Base-by-base conservation (phyloP, 768 basidiomycete genomes). In the Stropharia rugosoannulata region DNA sequence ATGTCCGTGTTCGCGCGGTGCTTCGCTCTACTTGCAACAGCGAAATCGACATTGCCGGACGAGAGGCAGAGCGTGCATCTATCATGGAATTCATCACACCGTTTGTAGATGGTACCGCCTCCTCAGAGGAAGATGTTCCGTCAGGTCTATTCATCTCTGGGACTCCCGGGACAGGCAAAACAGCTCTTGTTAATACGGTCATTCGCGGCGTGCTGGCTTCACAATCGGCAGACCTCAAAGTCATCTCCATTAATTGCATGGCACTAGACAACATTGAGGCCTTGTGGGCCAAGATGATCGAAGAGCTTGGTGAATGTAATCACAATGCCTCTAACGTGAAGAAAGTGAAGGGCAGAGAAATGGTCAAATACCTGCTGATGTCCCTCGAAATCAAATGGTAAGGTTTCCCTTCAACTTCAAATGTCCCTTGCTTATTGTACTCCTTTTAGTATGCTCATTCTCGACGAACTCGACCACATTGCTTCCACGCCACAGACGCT, bases 111-210 rank as follows among this genome's bases (percentile, higher is more conserved):
- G 70, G 64, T 16, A 55, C 68, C 39, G 53, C 66, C 9, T 64
- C 59, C 52, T 50, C 47, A 43, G 63, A 66, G 43, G 64, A 64
- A 16, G 63, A 62, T 4, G 51, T 58, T 19, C 65, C 71, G 25
- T 75, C 82, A 9, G 79, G 82, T 41, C 76, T 96, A 55, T 98
- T 95, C 69, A 86, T 98, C 50, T 95, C 95, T 8, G 96, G 96
- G 8, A 84, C 93, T 1, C 94, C 95, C 3, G 96, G 95, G 1
- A 93, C 93, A 2, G 93, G 93, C 16, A 95, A 96, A 74, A 95
- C 92, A 1, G 93, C 92, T 0, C 75, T 96, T 3, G 82, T 94
- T 25, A 86, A 87, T 62, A 75, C 85, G 4, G 73, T 92, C 27
- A 68, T 95, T 18, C 69, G 68, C 16, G 69, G 73, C 7, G 59